Base-by-base conservation (phyloP, 495 filamentous ascomycete species). In the Acidomyces sp. region DNA sequence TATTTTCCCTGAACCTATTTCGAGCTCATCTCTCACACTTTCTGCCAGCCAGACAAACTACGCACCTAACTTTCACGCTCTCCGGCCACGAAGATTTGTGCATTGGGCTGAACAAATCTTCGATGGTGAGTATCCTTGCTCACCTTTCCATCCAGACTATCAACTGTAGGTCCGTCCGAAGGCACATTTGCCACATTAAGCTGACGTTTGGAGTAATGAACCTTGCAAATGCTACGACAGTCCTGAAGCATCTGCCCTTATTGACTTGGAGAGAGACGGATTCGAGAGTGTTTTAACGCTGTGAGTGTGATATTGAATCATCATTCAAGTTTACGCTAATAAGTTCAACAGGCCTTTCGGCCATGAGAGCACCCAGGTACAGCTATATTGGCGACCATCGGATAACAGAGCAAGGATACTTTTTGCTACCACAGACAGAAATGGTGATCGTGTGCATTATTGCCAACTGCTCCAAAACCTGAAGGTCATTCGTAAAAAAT, bases 341-440 rank as follows among this genome's bases (percentile, higher is more conserved):
- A 7, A 12, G 4, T 13, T 13, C 13, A 16, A 19, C 42, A 64
- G 56, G 36, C 51, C 55, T 6, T 66, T 67, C 37, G 56, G 71
- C 45, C 37, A 62, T 16, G 65, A 66, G 12, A 60, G 71, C 21
- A 56, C 80, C 26, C 63, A 55, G 10, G 66, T 78, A 28, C 62
- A 62, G 22, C 65, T 80, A 22, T 80, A 72, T 46, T 56, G 70
- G 28, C 62, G 74, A 19, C 58, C 68, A 15, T 42, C 48, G 1
- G 76, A 77, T 38, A 48, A 68, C 38, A 68, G 74, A 21, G 65
- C 69, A 11, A 66, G 77, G 29, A 75, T 82, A 16, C 58, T 78
- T 10, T 70, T 70, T 55, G 67, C 68, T 24, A 55, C 62, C 2
- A 57, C 62, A 15, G 65, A 63, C 17, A 45, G 55, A 13, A 44